Percentiles rank a stretch among this genome's conserved stretches.
Evolutionary conservation across 257 asterid species (phyloP).

Genomic region (Linderniella brevidens): DNA sequence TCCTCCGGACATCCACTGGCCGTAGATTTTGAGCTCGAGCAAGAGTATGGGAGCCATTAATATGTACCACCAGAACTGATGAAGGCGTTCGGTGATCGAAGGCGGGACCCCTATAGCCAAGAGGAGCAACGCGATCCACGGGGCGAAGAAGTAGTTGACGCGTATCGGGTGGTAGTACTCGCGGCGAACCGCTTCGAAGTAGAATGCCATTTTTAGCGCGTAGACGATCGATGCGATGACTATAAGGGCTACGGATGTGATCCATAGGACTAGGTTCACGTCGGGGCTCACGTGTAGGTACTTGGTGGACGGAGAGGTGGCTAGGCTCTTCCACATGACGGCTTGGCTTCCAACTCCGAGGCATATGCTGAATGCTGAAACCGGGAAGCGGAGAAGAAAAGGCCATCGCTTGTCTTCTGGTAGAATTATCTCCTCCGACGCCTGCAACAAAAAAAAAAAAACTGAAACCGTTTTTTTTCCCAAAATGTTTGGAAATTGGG

Average conservation of each 20-base stretch:
- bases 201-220: conserved; percentile 32
- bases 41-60: conserved; percentile 43
- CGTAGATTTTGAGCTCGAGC: conserved; percentile 53
- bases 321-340: conserved; percentile 54
- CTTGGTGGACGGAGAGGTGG: conserved; percentile 29
- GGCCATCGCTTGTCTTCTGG: conserved; percentile 65
- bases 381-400: conserved; percentile 51
- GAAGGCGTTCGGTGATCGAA: conserved; percentile 16
- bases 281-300: conserved; percentile 31
- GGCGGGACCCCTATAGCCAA: conserved; percentile 48
- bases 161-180: conserved; percentile 66
- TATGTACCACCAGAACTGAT: conserved; percentile 32
- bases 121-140: conserved; percentile 53
- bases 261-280: conserved; percentile 41
- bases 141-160: conserved; percentile 67
- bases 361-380: conserved; percentile 57
- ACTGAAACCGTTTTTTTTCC: no score
- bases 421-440: conserved; percentile 40
- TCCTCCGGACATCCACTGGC: conserved; percentile 81
- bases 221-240: conserved; percentile 19
- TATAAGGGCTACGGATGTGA: conserved; percentile 31
- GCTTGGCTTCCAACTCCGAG: conserved; percentile 74
- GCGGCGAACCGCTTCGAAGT: conserved; percentile 69
- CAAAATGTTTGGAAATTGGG: no score
- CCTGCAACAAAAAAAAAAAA: conserved; percentile 14